phyloP scores from a whole-genome alignment of 2,329 filamentous ascomycete genomes.

The Penicillium rolfsii region DNA sequence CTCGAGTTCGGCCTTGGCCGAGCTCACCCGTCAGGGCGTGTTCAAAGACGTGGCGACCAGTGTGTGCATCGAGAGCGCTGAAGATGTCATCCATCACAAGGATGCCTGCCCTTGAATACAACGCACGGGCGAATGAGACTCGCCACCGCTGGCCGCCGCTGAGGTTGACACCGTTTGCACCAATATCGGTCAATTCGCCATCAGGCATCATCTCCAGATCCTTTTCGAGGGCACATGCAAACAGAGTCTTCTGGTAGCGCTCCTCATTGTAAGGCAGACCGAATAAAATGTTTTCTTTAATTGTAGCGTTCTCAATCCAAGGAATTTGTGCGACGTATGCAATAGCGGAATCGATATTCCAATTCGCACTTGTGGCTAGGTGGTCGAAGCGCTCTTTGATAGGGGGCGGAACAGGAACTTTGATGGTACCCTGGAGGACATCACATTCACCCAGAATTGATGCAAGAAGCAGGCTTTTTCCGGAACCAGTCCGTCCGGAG shows the following conservation, averaged over 20 bases:
- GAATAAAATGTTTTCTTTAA: constrained; percentile 78
- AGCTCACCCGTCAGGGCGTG: constrained; percentile 73
- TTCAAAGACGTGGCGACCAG: constrained; percentile 77
- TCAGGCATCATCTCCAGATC: constrained; percentile 76
- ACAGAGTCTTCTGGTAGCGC: constrained; percentile 72
- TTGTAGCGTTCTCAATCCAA: constrained; percentile 82
- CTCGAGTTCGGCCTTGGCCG: constrained; percentile 69
- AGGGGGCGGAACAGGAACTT: constrained; percentile 45
- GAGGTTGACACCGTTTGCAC: constrained; percentile 81
- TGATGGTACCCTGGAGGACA: constrained; percentile 64
- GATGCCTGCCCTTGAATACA: constrained; percentile 78
- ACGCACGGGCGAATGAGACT: constrained; percentile 74
- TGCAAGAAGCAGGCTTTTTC: constrained; percentile 75
- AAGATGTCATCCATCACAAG: constrained; percentile 83
- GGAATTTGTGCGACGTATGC: constrained; percentile 80
- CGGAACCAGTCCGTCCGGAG: constrained; percentile 75
- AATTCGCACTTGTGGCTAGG: constrained; percentile 63
- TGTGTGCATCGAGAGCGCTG: constrained; percentile 77
- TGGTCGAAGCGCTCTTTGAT: constrained; percentile 59
- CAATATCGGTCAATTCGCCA: constrained; percentile 79
- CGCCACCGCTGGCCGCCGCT: constrained; percentile 85
- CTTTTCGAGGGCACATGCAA: constrained; percentile 73
- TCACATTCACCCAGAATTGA: constrained; percentile 77
- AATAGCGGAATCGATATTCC: constrained; percentile 53
- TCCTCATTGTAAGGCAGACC: constrained; percentile 69